Conservation (phyloP, 306 rosid genomes). For the Lithocarpus polystachyus region DNA sequence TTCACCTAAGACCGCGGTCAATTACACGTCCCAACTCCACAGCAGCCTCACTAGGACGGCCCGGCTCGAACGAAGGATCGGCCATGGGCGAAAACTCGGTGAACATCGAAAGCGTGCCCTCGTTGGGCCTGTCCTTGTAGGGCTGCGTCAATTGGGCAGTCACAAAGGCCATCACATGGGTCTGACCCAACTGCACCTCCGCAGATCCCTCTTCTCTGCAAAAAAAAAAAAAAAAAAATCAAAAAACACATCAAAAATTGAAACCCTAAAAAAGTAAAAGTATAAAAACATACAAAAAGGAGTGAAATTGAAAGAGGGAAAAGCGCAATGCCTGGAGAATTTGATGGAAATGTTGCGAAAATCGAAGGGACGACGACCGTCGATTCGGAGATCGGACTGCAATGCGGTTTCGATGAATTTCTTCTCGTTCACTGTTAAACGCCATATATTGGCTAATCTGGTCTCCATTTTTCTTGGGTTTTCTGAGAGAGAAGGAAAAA, state of each 20-base stretch:
- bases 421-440: constrained; percentile 51
- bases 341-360: constrained; percentile 66
- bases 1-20: constrained; percentile 71
- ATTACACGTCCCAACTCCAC: constrained; percentile 77
- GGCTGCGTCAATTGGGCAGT: constrained; percentile 70
- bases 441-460: constrained; percentile 65
- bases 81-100: constrained; percentile 97
- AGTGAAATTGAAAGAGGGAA: background rate
- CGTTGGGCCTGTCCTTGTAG: constrained; percentile 83
- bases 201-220: constrained; percentile 61
- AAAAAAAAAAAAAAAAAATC: background rate
- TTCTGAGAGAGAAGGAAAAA: background rate
- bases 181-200: constrained; percentile 76
- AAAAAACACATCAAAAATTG: background rate
- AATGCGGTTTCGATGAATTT: constrained; percentile 66
- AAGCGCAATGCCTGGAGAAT: constrained; percentile 44
- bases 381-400: constrained; percentile 60
- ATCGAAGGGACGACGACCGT: constrained; percentile 85
- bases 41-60: constrained; percentile 73
- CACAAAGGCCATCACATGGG: constrained; percentile 72
- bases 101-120: constrained; percentile 79
- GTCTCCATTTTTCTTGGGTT: constrained; percentile 49
- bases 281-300: background rate
- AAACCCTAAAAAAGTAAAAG: background rate
- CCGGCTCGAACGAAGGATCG: constrained; percentile 86